A percentile compares a stretch with the other conserved stretches of the same genome.
Conservation (phyloP, 495 filamentous ascomycete genomes). For the Podospora bellae-mahoneyi region DNA sequence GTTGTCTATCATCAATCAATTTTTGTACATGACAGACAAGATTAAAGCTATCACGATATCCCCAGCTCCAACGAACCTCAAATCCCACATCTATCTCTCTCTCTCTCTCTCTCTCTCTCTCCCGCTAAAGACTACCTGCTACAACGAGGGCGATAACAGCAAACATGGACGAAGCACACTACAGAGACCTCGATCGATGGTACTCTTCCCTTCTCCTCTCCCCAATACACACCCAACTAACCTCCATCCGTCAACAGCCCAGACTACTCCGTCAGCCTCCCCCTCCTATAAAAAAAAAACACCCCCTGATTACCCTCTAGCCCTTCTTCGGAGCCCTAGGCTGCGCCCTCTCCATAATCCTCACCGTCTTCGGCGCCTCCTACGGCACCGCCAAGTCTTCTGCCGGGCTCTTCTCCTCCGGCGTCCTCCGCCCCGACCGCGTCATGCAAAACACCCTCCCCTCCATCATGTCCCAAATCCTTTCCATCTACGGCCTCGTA, state of each 20-base stretch:
- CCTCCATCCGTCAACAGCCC: background rate
- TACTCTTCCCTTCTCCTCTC: conserved; percentile 3
- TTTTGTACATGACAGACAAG: background rate
- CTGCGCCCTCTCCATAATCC: conserved; percentile 63
- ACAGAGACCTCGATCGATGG: conserved; percentile 22
- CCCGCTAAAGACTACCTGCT: too few relatives aligned
- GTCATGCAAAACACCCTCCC: conserved; percentile 75
- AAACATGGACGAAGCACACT: background rate
- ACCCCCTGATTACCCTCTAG: conserved; percentile 14
- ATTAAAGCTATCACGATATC: background rate
- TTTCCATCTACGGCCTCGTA: conserved; percentile 59
- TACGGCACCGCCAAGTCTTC: conserved; percentile 86
- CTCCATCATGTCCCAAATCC: conserved; percentile 73
- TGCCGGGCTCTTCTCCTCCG: conserved; percentile 71
- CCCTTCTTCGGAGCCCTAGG: conserved; percentile 52
- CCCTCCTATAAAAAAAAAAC: background rate
- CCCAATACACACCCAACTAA: too few relatives aligned
- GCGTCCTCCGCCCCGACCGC: conserved; percentile 60
- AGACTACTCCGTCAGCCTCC: background rate
- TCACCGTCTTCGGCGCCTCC: conserved; percentile 71
- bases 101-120: too few relatives aligned
- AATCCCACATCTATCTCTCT: too few relatives aligned
- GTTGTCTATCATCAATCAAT: background rate
- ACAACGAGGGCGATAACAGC: background rate
- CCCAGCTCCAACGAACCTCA: background rate